Percentiles rank a stretch among this genome's conserved stretches.
Conservation (phyloP, 2,329 filamentous ascomycete genomes). For the Raffaelea deltoideospora region DNA sequence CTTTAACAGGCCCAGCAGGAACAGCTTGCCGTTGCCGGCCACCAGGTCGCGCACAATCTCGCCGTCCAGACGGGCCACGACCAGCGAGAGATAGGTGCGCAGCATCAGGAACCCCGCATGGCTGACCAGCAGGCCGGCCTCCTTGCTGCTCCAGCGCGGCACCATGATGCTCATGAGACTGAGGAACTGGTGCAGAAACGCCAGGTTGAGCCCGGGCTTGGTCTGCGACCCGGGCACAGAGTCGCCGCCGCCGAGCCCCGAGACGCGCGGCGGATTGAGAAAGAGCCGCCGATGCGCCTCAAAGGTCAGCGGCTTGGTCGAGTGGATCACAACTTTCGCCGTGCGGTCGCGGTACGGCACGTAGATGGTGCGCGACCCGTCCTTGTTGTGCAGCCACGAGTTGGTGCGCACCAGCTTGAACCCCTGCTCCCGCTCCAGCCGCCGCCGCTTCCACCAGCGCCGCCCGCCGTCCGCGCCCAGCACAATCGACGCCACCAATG, state of each 20-base stretch:
- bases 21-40: constrained; percentile 79
- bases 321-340: constrained; percentile 79
- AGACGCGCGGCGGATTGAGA: constrained; percentile 74
- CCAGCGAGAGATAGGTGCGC: constrained; percentile 81
- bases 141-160: constrained; percentile 87
- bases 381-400: constrained; percentile 84
- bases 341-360: constrained; percentile 82
- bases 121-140: constrained; percentile 76
- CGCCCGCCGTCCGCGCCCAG: constrained; percentile 64
- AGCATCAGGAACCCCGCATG: constrained; percentile 84
- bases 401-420: constrained; percentile 73
- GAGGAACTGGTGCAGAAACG: constrained; percentile 91
- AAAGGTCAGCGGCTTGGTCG: constrained; percentile 85
- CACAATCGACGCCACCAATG: constrained; percentile 65
- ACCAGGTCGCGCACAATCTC: constrained; percentile 93
- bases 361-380: constrained; percentile 87
- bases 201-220: constrained; percentile 86
- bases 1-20: constrained; percentile 78
- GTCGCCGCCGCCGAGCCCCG: constrained; percentile 58
- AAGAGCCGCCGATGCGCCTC: constrained; percentile 92
- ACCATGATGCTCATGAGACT: constrained; percentile 97
- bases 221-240: constrained; percentile 82
- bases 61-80: constrained; percentile 85
- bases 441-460: constrained; percentile 57
- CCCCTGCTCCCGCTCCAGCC: constrained; percentile 69